Evolutionary conservation across 768 basidiomycete genomes (phyloP).

Genomic region (Suillus americanus): DNA sequence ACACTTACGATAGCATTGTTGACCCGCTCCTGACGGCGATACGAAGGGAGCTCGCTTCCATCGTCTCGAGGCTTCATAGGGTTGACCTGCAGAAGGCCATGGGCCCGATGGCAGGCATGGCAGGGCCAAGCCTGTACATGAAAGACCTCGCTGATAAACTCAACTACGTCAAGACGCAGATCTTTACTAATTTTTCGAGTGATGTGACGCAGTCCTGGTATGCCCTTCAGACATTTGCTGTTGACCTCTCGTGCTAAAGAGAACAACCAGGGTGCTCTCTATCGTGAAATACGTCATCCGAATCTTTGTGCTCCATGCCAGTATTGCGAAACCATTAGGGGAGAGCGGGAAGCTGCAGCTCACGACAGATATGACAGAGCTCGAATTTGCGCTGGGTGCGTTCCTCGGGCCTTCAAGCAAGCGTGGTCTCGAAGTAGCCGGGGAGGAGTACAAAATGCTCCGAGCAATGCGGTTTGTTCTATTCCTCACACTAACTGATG

Average conservation of each 20-base stretch:
- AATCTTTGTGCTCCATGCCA: constrained; percentile 91
- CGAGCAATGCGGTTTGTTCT: constrained; percentile 77
- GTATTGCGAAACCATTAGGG: constrained; percentile 86
- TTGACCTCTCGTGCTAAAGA: neutral
- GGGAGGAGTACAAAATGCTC: constrained; percentile 84
- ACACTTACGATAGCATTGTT: constrained; percentile 53
- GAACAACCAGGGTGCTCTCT: constrained; percentile 47
- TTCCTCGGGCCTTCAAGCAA: constrained; percentile 64
- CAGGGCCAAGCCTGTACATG: constrained; percentile 76
- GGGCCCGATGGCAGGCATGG: constrained; percentile 58
- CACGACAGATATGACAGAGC: constrained; percentile 93
- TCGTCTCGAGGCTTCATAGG: constrained; percentile 81
- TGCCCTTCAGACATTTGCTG: neutral
- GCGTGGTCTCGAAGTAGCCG: constrained; percentile 71
- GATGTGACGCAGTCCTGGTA: constrained; percentile 78
- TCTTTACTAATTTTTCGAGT: constrained; percentile 75
- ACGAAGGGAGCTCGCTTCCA: constrained; percentile 75
- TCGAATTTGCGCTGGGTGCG: constrained; percentile 88
- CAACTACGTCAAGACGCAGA: constrained; percentile 72
- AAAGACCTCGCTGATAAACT: constrained; percentile 90
- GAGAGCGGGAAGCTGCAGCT: constrained; percentile 94
- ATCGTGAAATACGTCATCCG: constrained; percentile 80
- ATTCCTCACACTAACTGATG: neutral
- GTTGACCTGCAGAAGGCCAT: constrained; percentile 75
- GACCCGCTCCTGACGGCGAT: constrained; percentile 68